Percentiles rank a stretch among this genome's conserved stretches.
Conservation (phyloP, 257 asterid species). For the Solanum chaucha region DNA sequence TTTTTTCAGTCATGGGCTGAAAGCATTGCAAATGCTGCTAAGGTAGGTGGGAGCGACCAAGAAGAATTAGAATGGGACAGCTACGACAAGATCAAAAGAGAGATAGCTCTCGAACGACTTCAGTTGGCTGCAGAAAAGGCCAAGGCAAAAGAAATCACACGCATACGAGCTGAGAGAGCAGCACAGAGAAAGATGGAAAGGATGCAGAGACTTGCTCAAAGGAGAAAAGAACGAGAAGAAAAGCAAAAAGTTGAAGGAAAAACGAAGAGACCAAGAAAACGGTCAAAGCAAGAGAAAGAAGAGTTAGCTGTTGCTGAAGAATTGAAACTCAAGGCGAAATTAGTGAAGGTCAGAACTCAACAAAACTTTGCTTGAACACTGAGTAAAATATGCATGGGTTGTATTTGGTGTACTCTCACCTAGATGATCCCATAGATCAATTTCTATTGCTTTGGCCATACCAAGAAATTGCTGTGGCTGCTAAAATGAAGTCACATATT, state of each 20-base stretch:
- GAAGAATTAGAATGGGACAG: constrained; percentile 83
- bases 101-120: constrained; percentile 33
- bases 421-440: not conserved
- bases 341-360: constrained; percentile 48
- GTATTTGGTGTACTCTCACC: not conserved
- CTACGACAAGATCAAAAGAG: constrained; percentile 49
- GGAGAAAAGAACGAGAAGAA: constrained; percentile 44
- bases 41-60: constrained; percentile 53
- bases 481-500: not conserved
- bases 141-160: constrained; percentile 40
- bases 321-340: constrained; percentile 64
- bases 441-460: not conserved
- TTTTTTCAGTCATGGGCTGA: constrained; percentile 57
- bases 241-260: constrained; percentile 26
- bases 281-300: constrained; percentile 57
- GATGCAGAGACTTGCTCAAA: constrained; percentile 35
- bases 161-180: constrained; percentile 34
- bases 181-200: constrained; percentile 46
- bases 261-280: constrained; percentile 25
- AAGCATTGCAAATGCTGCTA: constrained; percentile 75
- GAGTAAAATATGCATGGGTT: not conserved
- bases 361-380: not conserved
- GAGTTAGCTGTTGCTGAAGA: constrained; percentile 44
- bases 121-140: constrained; percentile 36
- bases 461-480: not conserved